Evolutionary conservation across 352 stramenopile species (phyloP), one percentile per base, ranked within the genome.

Genomic region (Phytopythium montanum): DNA sequence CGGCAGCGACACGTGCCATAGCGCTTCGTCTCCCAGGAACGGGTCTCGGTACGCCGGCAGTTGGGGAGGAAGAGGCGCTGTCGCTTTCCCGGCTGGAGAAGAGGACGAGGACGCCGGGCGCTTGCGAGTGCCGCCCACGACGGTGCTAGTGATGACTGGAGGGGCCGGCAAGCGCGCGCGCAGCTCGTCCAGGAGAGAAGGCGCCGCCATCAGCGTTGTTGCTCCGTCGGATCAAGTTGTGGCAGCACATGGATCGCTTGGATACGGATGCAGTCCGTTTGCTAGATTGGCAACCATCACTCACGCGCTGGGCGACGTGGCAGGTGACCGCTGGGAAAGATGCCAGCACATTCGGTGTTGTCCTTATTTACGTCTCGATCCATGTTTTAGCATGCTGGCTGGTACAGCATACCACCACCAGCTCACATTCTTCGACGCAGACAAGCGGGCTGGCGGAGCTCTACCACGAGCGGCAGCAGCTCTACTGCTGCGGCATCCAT

Each of bases 401-500:
- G 31, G 31, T 34, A 34, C 31, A 34, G 31, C 31, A 5, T 34
- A 34, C 5, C 31, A 34, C 31, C 5, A 9, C 5, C 31, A 34
- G 9, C 5, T 34, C 31, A 34, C 31, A 5, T 34, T 5, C 5
- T 34, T 9, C 31, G 31, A 34, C n/a, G n/a, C n/a, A n/a, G n/a
- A n/a, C n/a, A n/a, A n/a, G n/a, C n/a, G n/a, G 5, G 16, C 21
- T 25, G 39, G 19, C 61, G n/a, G 28, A 60, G 59, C 45, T 93
- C 21, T 93, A 89, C 54, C 85, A 94, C 39, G 85, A 94, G 64
- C 69, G 56, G 26, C 85, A 94, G 67, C 69, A 73, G 68, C 73
- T 90, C 42, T 81, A 87, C 49, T 79, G 82, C 57, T 94, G 85
- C 58, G 85, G 81, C 14, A 72, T 94, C 50, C 85, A 94, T 59